Conservation (phyloP, 495 filamentous ascomycete species). For the Penicillium subrubescens region DNA sequence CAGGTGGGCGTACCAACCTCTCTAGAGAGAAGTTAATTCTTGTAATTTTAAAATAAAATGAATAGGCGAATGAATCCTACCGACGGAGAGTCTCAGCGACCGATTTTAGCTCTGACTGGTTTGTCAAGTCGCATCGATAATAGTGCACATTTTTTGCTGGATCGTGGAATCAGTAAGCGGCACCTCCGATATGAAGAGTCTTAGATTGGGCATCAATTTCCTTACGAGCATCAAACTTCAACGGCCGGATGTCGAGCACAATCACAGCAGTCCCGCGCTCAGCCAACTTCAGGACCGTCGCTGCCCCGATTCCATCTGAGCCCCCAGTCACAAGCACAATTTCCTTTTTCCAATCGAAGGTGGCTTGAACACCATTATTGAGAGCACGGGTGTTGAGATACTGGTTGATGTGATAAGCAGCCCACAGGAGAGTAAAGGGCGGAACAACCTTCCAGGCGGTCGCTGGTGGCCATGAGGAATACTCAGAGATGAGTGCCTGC, state of each 20-base stretch:
- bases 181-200: neutral
- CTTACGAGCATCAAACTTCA: conserved; percentile 9
- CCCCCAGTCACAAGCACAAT: conserved; percentile 13
- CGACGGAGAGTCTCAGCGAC: conserved; percentile 7
- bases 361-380: neutral
- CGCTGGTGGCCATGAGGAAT: neutral
- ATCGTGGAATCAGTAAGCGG: neutral
- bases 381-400: neutral
- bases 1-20: conserved; percentile 10
- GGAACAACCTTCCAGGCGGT: neutral
- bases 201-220: neutral
- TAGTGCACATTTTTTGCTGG: conserved; percentile 13
- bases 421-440: neutral
- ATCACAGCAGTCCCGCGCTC: conserved; percentile 5
- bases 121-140: conserved; percentile 12
- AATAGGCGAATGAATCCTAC: neutral
- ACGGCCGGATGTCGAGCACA: conserved; percentile 13
- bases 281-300: conserved; percentile 5
- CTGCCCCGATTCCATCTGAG: conserved; percentile 11
- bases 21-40: neutral
- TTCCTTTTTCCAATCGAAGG: conserved; percentile 28
- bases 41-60: neutral
- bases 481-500: neutral
- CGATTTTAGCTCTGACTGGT: conserved; percentile 2
- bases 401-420: neutral